Evolutionary conservation across 164 flowering plant species (phyloP), one percentile per base, ranked within the genome.

Genomic region (Houttuynia cordata): DNA sequence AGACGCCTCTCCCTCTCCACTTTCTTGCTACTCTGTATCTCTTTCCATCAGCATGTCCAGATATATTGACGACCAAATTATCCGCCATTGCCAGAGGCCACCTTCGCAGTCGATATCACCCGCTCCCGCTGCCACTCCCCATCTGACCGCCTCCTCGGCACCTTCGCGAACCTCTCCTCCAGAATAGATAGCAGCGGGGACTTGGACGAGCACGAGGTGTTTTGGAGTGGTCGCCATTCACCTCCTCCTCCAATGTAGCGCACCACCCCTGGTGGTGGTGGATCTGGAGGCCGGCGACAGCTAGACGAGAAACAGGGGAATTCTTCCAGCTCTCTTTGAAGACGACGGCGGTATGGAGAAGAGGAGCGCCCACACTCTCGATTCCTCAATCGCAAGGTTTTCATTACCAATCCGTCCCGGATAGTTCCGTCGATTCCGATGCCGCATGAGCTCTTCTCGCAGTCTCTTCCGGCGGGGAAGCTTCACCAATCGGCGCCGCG

Each of bases 401-500:
- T 15, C 74, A 51, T 23, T 62, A 8, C 18, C 63, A 5, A 15
- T 8, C 53, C 69, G 0, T 59, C 71, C 0, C 58, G 70, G 62
- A 65, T 64, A 70, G 73, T 78, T 49, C 78, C 73, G 22, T 18
- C 74, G 34, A 73, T 76, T 37, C 86, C 86, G 24, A 74, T 63
- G 52, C 71, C 75, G 37, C 71, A 61, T 20, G 34, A 30, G 14
- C 69, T 62, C 59, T 58, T 45, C 52, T 60, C 57, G 22, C 21
- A 73, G 53, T 73, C 80, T 5, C 53, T 63, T 47, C 77, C 84
- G 17, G 6, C 56, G 1, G 64, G 69, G 6, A 72, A 67, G 59
- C 67, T 67, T 53, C 77, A 75, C 54, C 81, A 74, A n/a, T 87
- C 91, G 54, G 86, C 83, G 20, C 88, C 95, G 57, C 66, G 81